A percentile compares a stretch with the other conserved stretches of the same genome.
These are phyloP conservation scores for Neodidymelliopsis sp. DNA, from an alignment of 2,329 filamentous ascomycete species.

Conservation along the genomic window DNA sequence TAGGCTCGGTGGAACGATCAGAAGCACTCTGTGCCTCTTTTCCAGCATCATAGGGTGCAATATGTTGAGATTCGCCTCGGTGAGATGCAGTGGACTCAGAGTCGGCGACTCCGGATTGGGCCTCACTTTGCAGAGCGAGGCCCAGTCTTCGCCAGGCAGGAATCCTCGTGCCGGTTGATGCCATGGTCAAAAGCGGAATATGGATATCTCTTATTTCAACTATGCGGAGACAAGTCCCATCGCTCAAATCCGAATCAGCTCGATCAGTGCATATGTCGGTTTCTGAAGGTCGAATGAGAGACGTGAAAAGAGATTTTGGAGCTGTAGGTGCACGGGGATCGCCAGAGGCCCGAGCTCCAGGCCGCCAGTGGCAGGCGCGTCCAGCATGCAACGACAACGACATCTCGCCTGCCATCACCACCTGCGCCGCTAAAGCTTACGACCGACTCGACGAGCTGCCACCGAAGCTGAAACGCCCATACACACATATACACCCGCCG, in stretches of 20 bases:
- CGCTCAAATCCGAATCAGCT: conserved; percentile 50
- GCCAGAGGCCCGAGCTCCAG: conserved; percentile 39
- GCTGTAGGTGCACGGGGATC: conserved; percentile 22
- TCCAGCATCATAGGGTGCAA: conserved; percentile 10
- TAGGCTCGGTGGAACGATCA: conserved; percentile 24
- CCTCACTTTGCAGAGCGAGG: conserved; percentile 65
- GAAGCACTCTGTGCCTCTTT: conserved; percentile 15
- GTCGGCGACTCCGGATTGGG: conserved; percentile 45
- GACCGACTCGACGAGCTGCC: conserved; percentile 36
- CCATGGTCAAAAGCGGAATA: conserved; percentile 44
- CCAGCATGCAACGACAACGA: conserved; percentile 31
- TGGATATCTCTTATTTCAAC: conserved; percentile 27
- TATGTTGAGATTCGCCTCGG: conserved; percentile 15
- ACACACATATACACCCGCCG: conserved; percentile 35
- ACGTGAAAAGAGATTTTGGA: conserved; percentile 45
- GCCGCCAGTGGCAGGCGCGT: conserved; percentile 44
- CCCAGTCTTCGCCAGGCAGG: conserved; percentile 69
- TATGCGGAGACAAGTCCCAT: conserved; percentile 31
- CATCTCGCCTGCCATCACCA: conserved; percentile 32
- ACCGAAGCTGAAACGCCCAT: conserved; percentile 39
- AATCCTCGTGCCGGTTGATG: conserved; percentile 29
- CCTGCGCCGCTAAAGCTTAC: conserved; percentile 38
- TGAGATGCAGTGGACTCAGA: conserved; percentile 27
- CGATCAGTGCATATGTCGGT: conserved; percentile 30
- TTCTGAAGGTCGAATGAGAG: conserved; percentile 45